Percentiles rank a stretch among this genome's conserved stretches.
phyloP scores from a whole-genome alignment of 495 filamentous ascomycete genomes.

The Xylaria nigripes region DNA sequence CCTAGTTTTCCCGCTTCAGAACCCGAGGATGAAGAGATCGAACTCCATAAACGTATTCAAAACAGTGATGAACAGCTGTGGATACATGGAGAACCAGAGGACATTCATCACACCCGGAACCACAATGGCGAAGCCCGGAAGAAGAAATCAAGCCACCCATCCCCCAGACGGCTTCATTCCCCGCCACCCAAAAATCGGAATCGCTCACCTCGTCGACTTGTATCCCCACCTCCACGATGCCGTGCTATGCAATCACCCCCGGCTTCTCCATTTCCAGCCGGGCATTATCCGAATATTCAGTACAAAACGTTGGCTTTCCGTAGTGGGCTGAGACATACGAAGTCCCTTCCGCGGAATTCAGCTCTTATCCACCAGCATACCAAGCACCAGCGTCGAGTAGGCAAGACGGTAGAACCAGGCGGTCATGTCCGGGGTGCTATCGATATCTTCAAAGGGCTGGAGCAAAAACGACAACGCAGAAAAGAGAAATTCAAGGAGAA shows the following conservation, averaged over 20 bases:
- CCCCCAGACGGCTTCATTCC: constrained; percentile 39
- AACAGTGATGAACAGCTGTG: constrained; percentile 52
- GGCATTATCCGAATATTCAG: constrained; percentile 25
- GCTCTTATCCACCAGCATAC: constrained; percentile 56
- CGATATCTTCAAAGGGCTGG: constrained; percentile 93
- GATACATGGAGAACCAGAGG: constrained; percentile 51
- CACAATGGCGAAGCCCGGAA: constrained; percentile 30
- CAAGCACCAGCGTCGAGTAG: constrained; percentile 25
- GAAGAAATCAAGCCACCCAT: constrained; percentile 27
- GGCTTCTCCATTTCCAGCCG: constrained; percentile 32
- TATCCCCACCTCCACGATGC: constrained; percentile 50
- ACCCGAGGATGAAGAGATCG: constrained; percentile 70
- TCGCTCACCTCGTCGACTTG: constrained; percentile 60
- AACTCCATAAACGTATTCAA: constrained; percentile 42
- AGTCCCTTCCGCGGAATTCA: constrained; percentile 67
- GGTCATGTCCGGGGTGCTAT: constrained; percentile 72
- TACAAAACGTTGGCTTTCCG: constrained; percentile 57
- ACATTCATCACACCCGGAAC: constrained; percentile 34
- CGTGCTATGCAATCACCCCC: constrained; percentile 35
- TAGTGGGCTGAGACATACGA: constrained; percentile 58
- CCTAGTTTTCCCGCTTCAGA: constrained; percentile 94
- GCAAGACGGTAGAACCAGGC: constrained; percentile 27
- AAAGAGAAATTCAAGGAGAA: constrained; percentile 69
- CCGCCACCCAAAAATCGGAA: constrained; percentile 40
- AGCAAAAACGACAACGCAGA: constrained; percentile 84